Evolutionary conservation across 2,329 filamentous ascomycete genomes (phyloP), one percentile per base, ranked within the genome.

Genomic region (Aureobasidium lini): DNA sequence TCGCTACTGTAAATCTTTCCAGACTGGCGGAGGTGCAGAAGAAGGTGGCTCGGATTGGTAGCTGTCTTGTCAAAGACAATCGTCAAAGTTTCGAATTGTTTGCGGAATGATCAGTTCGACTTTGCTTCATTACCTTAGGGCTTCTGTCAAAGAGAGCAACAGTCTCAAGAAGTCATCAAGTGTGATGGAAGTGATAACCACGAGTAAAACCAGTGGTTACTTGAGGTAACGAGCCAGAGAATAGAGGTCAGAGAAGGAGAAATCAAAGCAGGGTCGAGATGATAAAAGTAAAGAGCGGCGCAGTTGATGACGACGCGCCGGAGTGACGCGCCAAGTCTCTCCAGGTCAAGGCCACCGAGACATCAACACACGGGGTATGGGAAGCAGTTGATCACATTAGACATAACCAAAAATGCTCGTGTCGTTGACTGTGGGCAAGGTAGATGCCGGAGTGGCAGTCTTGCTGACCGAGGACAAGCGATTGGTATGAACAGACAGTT

Each of bases 381-480:
- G 29, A 40, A 28, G 16, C 48, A 9, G 48, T 40, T 31, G 13
- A 40, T 36, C 18, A 54, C 50, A 39, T 32, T 16, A 9, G 32
- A 43, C 37, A n/a, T 48, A n/a, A 28, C 7, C 23, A 40, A 62
- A 57, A 8, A 97, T 99, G 94, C 83, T 97, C 71, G 90, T 99
- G 76, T 97, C 94, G 66, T 83, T 99, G 72, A 97, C 93, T 53
- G 94, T 99, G 76, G 94, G 94, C 80, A 99, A 99, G 80, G 94
- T 99, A 76, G 94, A 99, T 76, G 94, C 94, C 69, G 94, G 94
- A 76, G 93, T 99, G 72, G 95, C 94, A 52, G 94, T 99, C 63
- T 86, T 99, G 59, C 79, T 99, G 70, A 99, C 94, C 49, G 89
- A 95, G 72, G 94, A 99, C 76, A 97, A 97, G 77, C 87, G 94